These are phyloP conservation scores for Brassica hybrid DNA, from an alignment of 441 rosid genomes.

Conservation along the genomic window DNA sequence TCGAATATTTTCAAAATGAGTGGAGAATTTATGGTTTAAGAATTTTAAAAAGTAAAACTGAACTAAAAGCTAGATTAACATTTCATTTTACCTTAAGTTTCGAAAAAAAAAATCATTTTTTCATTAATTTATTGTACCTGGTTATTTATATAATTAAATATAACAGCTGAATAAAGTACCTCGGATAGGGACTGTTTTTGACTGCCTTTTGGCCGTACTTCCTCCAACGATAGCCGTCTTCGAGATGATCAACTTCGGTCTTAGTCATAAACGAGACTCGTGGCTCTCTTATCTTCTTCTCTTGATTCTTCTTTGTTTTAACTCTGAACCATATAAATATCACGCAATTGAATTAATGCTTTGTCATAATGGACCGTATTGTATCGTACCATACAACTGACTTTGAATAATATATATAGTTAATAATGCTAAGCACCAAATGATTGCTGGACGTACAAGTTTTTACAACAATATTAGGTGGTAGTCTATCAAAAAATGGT, in stretches of 20 bases:
- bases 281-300: slow-evolving; percentile 70
- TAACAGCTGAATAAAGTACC: slow-evolving; percentile 48
- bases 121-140: not conserved
- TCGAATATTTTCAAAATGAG: not conserved
- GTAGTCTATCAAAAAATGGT: slow-evolving; percentile 16
- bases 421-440: slow-evolving; percentile 9
- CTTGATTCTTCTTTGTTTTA: slow-evolving; percentile 71
- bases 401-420: slow-evolving; percentile 24
- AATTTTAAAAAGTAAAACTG: too few species aligned
- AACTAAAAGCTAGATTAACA: too few species aligned
- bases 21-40: not conserved
- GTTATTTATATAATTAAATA: not conserved
- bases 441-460: slow-evolving; percentile 28
- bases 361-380: slow-evolving; percentile 13
- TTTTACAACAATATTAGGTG: slow-evolving; percentile 2
- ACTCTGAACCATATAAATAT: slow-evolving; percentile 40
- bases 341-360: slow-evolving; percentile 9
- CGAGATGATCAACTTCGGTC: slow-evolving; percentile 93
- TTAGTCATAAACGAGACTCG: slow-evolving; percentile 91
- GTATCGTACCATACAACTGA: slow-evolving; percentile 13
- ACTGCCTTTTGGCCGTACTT: slow-evolving; percentile 98
- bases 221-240: slow-evolving; percentile 98
- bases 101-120: too few species aligned
- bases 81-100: too few species aligned
- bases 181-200: slow-evolving; percentile 96